Conservation (phyloP, 805 yeast genomes). For the Millerozyma miso region DNA sequence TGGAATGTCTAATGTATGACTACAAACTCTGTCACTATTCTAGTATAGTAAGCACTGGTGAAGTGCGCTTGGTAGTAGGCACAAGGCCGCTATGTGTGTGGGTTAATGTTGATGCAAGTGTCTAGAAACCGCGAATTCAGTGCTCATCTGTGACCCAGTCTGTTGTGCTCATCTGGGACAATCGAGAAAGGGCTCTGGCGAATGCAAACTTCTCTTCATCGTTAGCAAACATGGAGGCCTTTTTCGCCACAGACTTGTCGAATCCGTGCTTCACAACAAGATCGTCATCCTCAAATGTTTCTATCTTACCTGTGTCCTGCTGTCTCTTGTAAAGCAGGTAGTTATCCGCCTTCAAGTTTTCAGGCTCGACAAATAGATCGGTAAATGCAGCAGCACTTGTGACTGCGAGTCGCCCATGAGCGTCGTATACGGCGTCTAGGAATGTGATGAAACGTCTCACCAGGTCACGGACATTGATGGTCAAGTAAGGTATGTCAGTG, state of each 20-base stretch:
- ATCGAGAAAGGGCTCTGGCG: slow-evolving; percentile 87
- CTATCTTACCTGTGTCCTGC: slow-evolving; percentile 32
- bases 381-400: slow-evolving; percentile 85
- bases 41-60: too few relatives aligned
- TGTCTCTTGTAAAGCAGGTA: slow-evolving; percentile 39
- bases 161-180: slow-evolving; percentile 89
- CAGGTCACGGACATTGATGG: slow-evolving; percentile 73
- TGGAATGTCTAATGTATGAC: background rate
- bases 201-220: slow-evolving; percentile 97
- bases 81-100: too few relatives aligned
- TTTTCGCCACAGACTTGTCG: slow-evolving; percentile 63
- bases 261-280: slow-evolving; percentile 75
- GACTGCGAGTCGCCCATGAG: slow-evolving; percentile 81
- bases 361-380: slow-evolving; percentile 82
- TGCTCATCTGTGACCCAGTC: slow-evolving; percentile 86
- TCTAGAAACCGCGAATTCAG: too few relatives aligned
- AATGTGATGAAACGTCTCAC: slow-evolving; percentile 92
- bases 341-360: slow-evolving; percentile 48
- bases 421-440: slow-evolving; percentile 92
- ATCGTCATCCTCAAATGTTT: slow-evolving; percentile 49
- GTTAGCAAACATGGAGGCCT: slow-evolving; percentile 74
- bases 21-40: too few relatives aligned
- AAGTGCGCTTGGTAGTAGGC: too few relatives aligned
- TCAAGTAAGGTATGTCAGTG: slow-evolving; percentile 86
- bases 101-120: too few relatives aligned